Evolutionary conservation across 2,329 filamentous ascomycete genomes (phyloP).

Genomic region (Cercospora zeae-maydis): DNA sequence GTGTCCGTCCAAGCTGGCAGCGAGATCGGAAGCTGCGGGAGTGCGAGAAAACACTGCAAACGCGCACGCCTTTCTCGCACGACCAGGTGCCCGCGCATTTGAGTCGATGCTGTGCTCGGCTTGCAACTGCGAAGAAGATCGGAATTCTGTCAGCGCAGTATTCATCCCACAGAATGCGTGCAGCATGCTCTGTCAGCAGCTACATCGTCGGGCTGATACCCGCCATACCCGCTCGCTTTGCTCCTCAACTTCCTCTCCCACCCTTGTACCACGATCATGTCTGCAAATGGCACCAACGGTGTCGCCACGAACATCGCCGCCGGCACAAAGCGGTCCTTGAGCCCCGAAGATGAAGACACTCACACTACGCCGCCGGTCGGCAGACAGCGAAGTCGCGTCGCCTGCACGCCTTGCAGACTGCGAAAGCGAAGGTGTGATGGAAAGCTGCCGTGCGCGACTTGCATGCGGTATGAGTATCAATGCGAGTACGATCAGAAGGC

Average conservation of each 20-base stretch:
- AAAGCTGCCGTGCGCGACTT: constrained; percentile 34
- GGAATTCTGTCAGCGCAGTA: neutral
- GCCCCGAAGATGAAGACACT: constrained; percentile 24
- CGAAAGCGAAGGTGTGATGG: constrained; percentile 36
- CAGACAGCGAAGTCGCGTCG: constrained; percentile 35
- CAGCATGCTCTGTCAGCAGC: neutral
- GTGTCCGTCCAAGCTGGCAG: neutral
- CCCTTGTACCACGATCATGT: constrained; percentile 1
- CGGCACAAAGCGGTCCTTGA: constrained; percentile 28
- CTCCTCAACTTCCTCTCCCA: neutral
- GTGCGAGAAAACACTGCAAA: neutral
- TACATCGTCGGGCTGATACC: neutral
- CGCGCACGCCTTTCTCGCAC: neutral
- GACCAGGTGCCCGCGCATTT: neutral
- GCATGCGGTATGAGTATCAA: constrained; percentile 37
- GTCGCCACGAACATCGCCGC: constrained; percentile 8
- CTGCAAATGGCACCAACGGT: constrained; percentile 3
- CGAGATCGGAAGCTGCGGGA: neutral
- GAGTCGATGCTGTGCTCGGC: neutral
- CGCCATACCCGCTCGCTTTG: constrained; percentile 1
- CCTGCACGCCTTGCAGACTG: constrained; percentile 35
- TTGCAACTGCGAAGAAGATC: neutral
- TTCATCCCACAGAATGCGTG: neutral
- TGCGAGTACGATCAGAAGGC: constrained; percentile 35
- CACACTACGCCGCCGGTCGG: constrained; percentile 24